These are phyloP conservation scores for Pseudogymnoascus verrucosus DNA, from an alignment of 2,329 filamentous ascomycete genomes.

Conservation along the genomic window DNA sequence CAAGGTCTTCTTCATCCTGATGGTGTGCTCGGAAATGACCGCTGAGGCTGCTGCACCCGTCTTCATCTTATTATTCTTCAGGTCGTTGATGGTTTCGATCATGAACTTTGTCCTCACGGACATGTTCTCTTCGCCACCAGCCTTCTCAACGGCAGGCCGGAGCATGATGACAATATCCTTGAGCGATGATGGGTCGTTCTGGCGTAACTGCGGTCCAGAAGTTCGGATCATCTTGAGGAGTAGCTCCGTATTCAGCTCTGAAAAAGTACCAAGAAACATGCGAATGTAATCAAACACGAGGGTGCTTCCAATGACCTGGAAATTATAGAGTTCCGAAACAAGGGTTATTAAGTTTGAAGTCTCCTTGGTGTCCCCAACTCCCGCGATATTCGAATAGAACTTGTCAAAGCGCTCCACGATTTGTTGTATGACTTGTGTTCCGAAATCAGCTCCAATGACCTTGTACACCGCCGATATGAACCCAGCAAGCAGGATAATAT, in stretches of 20 bases:
- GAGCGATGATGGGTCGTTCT: constrained; percentile 79
- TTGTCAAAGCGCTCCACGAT: constrained; percentile 68
- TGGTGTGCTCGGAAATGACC: constrained; percentile 71
- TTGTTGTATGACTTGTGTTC: constrained; percentile 73
- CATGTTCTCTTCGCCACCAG: constrained; percentile 56
- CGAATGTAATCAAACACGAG: constrained; percentile 89
- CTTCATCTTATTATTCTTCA: constrained; percentile 91
- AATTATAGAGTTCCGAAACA: constrained; percentile 81
- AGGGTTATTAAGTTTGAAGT: constrained; percentile 73
- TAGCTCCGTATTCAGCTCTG: constrained; percentile 81
- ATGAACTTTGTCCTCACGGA: constrained; percentile 92
- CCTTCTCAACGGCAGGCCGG: constrained; percentile 60
- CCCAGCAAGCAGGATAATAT: constrained; percentile 82
- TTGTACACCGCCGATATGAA: constrained; percentile 86
- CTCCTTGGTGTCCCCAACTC: constrained; percentile 45
- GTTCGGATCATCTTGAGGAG: constrained; percentile 76
- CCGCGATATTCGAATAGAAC: constrained; percentile 42
- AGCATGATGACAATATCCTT: constrained; percentile 82
- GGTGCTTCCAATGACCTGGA: constrained; percentile 75
- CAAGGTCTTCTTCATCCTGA: constrained; percentile 80
- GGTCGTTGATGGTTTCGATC: constrained; percentile 89
- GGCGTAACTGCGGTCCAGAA: constrained; percentile 72
- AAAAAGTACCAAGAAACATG: constrained; percentile 64
- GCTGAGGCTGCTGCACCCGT: constrained; percentile 61
- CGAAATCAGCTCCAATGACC: constrained; percentile 79